Base-by-base conservation (phyloP, 148 eudicot species). In the Camellia lanceoleosa region DNA sequence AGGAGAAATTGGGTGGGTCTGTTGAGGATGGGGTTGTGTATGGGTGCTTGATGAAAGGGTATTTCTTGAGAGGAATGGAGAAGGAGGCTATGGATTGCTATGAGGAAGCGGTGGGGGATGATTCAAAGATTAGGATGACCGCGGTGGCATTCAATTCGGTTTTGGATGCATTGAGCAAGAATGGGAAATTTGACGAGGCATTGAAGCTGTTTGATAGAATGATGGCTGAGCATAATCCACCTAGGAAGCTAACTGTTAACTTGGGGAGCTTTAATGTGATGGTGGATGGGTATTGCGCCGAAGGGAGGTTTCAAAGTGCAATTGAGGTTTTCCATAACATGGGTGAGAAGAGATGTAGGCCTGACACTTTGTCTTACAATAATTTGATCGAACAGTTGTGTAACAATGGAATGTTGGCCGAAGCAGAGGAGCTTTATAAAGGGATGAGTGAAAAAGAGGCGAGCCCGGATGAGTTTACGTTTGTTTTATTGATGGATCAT, bases 211-310 rank as follows among this genome's bases (percentile, higher is more conserved):
- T 95, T 84, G 96, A 87, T 80, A 87, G 82, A 83, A 95, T 93
- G 92, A 71, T 86, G 83, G 85, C 44, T 47, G 87, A 88, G 85
- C 98, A 95, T 80, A 88, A 83, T 74, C 96, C 94, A 1, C 98
- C 98, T 0, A 87, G 80, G 78, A 84, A 18, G 75, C 74, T 89
- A 78, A 89, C 85, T 13, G 92, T 93, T 81, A 93, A 95, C 83
- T 83, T 95, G 70, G 97, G 98, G 43, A 95, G 97, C 69, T 95
- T 83, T 80, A 95, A 93, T 84, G 93, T 95, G 59, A 86, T 95
- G 86, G 97, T 86, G 5, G 94, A 95, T 83, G 97, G 96, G 56
- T 95, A 93, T 86, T 93, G 93, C 60, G 84, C 84, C 0, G 83
- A 86, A 87, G 87, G 87, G 69, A 89, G 85, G 83, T 95, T 89